These are phyloP conservation scores for Grosmannia huntii DNA, from an alignment of 2,329 filamentous ascomycete genomes.

Conservation along the genomic window DNA sequence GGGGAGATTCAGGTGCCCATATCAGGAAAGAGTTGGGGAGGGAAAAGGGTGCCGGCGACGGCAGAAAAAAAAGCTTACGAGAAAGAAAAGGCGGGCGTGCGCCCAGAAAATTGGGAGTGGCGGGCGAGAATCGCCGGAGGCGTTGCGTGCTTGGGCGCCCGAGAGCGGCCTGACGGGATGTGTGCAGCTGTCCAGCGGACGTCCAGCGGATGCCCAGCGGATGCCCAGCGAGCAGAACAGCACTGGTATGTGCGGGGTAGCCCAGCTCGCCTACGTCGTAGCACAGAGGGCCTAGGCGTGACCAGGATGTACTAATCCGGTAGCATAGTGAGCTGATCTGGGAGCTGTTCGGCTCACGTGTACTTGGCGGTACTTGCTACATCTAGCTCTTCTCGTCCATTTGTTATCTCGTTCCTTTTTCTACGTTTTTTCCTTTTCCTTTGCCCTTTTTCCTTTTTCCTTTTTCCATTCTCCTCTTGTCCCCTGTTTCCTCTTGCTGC, in stretches of 20 bases:
- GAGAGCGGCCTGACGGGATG: neutral
- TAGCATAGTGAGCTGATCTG: neutral
- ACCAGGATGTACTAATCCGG: neutral
- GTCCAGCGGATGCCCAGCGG: neutral
- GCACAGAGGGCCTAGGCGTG: neutral
- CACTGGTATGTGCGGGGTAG: neutral
- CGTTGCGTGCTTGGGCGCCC: neutral
- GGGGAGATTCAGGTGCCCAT: neutral
- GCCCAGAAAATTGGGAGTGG: neutral
- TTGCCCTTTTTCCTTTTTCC: no score
- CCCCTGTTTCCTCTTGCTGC: no score
- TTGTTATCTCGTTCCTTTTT: neutral
- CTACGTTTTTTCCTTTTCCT: neutral
- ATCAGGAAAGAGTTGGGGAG: neutral
- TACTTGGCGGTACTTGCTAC: neutral
- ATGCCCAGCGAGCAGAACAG: neutral
- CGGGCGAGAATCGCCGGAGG: neutral
- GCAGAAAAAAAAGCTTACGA: neutral
- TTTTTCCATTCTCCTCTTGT: no score
- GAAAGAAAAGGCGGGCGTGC: neutral
- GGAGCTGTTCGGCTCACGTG: neutral
- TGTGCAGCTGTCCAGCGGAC: neutral
- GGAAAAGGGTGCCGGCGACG: neutral
- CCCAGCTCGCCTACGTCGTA: neutral
- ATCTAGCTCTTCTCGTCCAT: neutral